These are phyloP conservation scores for Penicillium riverlandense DNA, from an alignment of 495 filamentous ascomycete genomes.

Conservation along the genomic window DNA sequence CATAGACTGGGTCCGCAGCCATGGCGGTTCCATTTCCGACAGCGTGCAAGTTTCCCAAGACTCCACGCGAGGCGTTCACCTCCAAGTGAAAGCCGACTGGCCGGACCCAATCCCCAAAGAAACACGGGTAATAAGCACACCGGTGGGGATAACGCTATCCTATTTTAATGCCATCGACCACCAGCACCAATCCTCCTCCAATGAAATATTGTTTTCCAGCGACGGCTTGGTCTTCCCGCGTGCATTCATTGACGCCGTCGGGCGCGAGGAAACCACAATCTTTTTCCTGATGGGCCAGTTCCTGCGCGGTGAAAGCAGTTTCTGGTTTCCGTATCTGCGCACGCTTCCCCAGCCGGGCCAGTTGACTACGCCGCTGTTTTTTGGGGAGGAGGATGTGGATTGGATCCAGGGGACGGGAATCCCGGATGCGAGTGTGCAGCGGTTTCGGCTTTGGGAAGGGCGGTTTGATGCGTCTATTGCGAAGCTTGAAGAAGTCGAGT, in stretches of 20 bases:
- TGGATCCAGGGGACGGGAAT: conserved; percentile 58
- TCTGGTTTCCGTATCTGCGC: conserved; percentile 57
- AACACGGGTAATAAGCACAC: conserved; percentile 37
- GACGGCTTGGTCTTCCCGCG: conserved; percentile 29
- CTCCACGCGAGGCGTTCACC: conserved; percentile 37
- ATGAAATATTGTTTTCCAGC: conserved; percentile 18
- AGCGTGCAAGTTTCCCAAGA: conserved; percentile 34
- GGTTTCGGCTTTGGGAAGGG: conserved; percentile 35
- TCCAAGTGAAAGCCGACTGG: conserved; percentile 31
- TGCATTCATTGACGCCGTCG: conserved; percentile 28
- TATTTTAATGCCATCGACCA: conserved; percentile 41
- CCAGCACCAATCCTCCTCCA: conserved; percentile 6
- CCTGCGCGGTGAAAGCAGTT: conserved; percentile 37
- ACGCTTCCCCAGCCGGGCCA: conserved; percentile 47
- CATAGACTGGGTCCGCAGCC: conserved; percentile 31
- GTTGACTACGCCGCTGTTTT: conserved; percentile 53
- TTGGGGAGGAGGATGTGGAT: conserved; percentile 45
- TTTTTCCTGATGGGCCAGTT: conserved; percentile 56
- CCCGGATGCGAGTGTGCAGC: conserved; percentile 34
- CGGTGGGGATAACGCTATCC: conserved; percentile 41
- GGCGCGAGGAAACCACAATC: conserved; percentile 28
- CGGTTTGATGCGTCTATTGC: conserved; percentile 40
- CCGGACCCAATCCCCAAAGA: conserved; percentile 16
- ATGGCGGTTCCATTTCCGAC: conserved; percentile 37
- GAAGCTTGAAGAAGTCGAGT: conserved; percentile 28